Base-by-base conservation (phyloP, 179 eudicot species). In the Silene coronaria region DNA sequence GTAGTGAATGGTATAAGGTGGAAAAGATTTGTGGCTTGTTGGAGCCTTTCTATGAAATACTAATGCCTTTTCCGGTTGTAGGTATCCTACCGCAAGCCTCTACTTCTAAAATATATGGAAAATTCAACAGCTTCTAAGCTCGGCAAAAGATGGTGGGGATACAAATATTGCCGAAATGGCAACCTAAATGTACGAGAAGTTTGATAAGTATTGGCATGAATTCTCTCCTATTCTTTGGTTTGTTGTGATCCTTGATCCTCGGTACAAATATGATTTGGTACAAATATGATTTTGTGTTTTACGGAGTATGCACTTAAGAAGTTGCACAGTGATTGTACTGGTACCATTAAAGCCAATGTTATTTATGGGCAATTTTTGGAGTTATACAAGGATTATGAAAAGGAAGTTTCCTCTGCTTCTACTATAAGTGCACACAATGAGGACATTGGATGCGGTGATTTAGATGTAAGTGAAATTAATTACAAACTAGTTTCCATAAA, bases 41-140 rank as follows among this genome's bases (percentile, higher is more conserved):
- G 7, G 71, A 67, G 27, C 53, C 71, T n/a, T 67, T 67, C 21
- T 17, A 67, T 38, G 71, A 67, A 34, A 67, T 19, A 67, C 71
- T 8, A 67, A 36, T 38, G 11, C 38, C 1, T 62, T 62, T 62
- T 62, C 34, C 7, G 66, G 34, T 62, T 26, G 4, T 13, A 34
- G 26, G 5, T 67, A 67, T 67, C 71, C 71, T 7, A 67, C 71
- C 8, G 55, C 53, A 67, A 67, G 19, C 27, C 21, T 67, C 27
- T 67, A 67, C 12, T 67, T 38, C n/a, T n/a, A n/a, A n/a, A n/a
- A n/a, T n/a, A n/a, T n/a, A n/a, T n/a, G n/a, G n/a, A n/a, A n/a
- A n/a, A n/a, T 62, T 5, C 17, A 62, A 23, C 30, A 3, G 1
- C 51, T 45, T 45, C 66, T 61, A 6, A 5, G 1, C 6, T 23